Evolutionary conservation across 139 green algal species (phyloP).

Genomic region (Pleodorina starrii): DNA sequence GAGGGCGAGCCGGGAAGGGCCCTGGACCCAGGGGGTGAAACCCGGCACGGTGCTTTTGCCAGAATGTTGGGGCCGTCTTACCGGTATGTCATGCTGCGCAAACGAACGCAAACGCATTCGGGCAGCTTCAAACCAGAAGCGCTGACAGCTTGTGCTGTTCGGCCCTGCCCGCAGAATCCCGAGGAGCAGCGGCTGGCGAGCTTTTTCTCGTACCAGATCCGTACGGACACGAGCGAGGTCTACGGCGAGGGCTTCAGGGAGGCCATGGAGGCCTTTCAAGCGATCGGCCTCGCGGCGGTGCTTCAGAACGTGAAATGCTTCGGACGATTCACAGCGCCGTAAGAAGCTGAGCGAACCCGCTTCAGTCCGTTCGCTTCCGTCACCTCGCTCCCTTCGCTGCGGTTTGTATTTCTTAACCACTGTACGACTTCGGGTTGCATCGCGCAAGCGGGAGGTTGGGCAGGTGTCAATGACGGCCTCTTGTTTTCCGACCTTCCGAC

Average conservation of each 20-base stretch:
- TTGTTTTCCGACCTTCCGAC: no score
- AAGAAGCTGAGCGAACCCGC: neutral
- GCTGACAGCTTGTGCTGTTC: neutral
- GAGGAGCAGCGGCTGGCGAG: conserved; percentile 76
- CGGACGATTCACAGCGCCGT: neutral
- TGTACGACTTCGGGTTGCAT: no score
- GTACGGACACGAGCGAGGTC: conserved; percentile 79
- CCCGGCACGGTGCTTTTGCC: neutral
- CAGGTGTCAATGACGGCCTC: no score
- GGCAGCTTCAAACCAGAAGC: no score
- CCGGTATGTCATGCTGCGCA: no score
- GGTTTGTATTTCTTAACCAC: no score
- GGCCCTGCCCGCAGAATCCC: conserved; percentile 18
- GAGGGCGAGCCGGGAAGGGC: no score
- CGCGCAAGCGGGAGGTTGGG: no score
- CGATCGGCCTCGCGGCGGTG: conserved; percentile 44
- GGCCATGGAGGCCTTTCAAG: conserved; percentile 84
- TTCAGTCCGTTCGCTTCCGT: no score
- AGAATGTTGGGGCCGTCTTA: neutral
- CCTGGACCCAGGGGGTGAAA: no score
- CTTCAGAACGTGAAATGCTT: conserved; percentile 45
- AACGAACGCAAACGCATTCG: no score
- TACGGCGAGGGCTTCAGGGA: conserved; percentile 93
- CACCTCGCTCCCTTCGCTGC: no score
- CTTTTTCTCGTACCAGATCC: conserved; percentile 89